Conservation (phyloP, 192 early-diverging fungal genomes). For the Coemansia sp. region DNA sequence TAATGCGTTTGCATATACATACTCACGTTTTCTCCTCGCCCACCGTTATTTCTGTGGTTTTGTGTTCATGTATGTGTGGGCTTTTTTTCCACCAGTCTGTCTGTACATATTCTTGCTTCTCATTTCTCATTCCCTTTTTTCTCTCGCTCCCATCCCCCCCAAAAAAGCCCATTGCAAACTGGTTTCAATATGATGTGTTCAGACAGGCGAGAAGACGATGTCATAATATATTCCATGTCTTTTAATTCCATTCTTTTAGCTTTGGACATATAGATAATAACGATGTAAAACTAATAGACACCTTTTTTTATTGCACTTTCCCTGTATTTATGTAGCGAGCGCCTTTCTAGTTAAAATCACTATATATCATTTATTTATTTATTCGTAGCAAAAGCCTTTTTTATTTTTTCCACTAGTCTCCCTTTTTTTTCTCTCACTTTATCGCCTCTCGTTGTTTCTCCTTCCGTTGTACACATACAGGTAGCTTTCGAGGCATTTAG, state of each 20-base stretch:
- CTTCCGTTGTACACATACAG: not conserved
- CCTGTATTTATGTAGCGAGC: not conserved
- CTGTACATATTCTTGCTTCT: not conserved
- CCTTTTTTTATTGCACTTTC: no score
- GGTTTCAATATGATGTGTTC: no score
- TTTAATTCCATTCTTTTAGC: no score
- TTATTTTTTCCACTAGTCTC: slow-evolving; percentile 1
- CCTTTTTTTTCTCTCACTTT: not conserved
- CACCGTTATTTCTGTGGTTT: no score
- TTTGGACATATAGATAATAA: no score
- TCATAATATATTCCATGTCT: not conserved
- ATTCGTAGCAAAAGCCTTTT: not conserved
- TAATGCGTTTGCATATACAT: no score
- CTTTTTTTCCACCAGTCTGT: not conserved
- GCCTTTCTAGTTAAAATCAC: not conserved
- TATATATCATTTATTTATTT: slow-evolving; percentile 1
- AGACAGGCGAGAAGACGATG: no score
- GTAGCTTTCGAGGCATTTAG: not conserved
- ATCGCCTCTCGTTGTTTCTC: not conserved
- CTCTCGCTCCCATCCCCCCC: no score
- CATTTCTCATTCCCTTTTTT: not conserved
- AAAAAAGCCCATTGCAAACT: no score
- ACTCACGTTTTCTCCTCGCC: no score
- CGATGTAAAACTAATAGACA: no score
- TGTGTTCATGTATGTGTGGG: not conserved